These are phyloP conservation scores for Neospermospora avenae DNA, from an alignment of 2,329 filamentous ascomycete species.

Conservation along the genomic window DNA sequence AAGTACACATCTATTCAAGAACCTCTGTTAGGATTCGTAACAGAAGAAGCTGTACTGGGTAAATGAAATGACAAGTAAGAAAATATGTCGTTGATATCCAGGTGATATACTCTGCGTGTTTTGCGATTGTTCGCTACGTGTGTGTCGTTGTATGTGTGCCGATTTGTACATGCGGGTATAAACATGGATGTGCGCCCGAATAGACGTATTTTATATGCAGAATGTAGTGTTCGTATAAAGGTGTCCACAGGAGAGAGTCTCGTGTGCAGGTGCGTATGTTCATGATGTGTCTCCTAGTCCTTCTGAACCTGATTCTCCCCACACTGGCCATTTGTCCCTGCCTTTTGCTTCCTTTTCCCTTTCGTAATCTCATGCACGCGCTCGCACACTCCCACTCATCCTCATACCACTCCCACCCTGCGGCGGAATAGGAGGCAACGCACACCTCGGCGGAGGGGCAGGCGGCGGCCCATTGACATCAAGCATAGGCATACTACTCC, in stretches of 20 bases:
- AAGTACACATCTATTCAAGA: no score
- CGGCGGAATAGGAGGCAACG: constrained; percentile 33
- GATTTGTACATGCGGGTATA: background rate
- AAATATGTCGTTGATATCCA: background rate
- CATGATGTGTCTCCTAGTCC: no score
- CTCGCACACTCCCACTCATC: background rate
- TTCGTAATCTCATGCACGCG: no score
- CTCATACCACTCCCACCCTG: constrained; percentile 9
- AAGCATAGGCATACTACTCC: constrained; percentile 29
- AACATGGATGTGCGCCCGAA: no score
- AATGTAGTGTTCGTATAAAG: no score
- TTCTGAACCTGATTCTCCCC: background rate
- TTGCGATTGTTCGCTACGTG: background rate
- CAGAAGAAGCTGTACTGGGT: background rate
- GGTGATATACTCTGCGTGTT: background rate
- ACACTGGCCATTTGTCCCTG: no score
- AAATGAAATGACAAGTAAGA: background rate
- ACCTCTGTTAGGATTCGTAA: no score
- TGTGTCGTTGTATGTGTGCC: background rate
- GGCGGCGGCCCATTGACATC: constrained; percentile 32
- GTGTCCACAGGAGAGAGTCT: no score
- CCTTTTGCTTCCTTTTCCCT: no score
- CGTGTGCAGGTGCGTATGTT: no score
- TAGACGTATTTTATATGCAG: no score
- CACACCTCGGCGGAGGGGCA: constrained; percentile 33